Evolutionary conservation across 129 eudicot species (phyloP).

Genomic region (Pittosporum tobira): DNA sequence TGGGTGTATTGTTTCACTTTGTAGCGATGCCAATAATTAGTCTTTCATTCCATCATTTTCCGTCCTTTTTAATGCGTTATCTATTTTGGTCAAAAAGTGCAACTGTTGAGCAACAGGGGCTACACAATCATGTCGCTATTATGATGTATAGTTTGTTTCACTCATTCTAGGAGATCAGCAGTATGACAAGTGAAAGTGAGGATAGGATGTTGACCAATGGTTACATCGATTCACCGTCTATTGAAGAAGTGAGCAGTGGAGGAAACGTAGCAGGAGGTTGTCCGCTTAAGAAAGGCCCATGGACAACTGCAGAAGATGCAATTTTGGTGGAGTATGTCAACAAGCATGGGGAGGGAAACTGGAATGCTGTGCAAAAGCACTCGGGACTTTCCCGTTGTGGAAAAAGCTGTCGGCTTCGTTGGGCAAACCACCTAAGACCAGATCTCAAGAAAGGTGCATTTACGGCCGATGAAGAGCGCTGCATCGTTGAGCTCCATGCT

Average conservation of each 20-base stretch:
- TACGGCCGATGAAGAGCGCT: slow-evolving; percentile 64
- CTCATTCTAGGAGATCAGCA: slow-evolving; percentile 28
- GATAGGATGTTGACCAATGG: slow-evolving; percentile 36
- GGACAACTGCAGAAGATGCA: slow-evolving; percentile 94
- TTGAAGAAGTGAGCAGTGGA: slow-evolving; percentile 53
- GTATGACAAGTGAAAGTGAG: slow-evolving; percentile 62
- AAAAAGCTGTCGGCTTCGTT: slow-evolving; percentile 84
- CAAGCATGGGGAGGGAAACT: slow-evolving; percentile 88
- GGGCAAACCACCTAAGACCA: slow-evolving; percentile 95
- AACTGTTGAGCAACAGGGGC: not conserved
- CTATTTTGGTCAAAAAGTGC: not conserved
- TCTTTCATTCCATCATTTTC: too few relatives aligned
- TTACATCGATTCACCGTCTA: slow-evolving; percentile 40
- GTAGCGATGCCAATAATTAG: not conserved
- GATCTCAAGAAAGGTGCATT: slow-evolving; percentile 78
- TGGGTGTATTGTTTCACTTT: not conserved
- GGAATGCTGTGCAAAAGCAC: slow-evolving; percentile 93
- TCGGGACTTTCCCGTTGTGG: slow-evolving; percentile 91
- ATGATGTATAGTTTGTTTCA: not conserved
- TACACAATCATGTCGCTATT: too few relatives aligned
- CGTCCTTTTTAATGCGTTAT: too few relatives aligned
- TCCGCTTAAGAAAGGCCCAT: slow-evolving; percentile 77
- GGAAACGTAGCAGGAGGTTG: slow-evolving; percentile 33
- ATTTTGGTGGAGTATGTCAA: slow-evolving; percentile 76
- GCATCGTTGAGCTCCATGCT: slow-evolving; percentile 73